Evolutionary conservation across 768 basidiomycete genomes (phyloP), one percentile per base, ranked within the genome.

Genomic region (Boletus reticulatus): DNA sequence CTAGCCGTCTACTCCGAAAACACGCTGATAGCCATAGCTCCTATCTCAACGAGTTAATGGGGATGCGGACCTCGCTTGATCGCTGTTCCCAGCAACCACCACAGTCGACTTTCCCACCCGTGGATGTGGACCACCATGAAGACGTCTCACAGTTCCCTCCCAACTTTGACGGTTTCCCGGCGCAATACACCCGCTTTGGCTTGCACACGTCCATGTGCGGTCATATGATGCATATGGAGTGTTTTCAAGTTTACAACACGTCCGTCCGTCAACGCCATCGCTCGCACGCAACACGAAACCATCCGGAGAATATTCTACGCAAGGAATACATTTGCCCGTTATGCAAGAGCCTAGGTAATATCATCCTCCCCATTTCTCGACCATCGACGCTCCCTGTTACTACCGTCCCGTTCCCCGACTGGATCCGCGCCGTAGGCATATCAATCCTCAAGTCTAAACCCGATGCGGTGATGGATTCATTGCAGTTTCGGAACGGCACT

Each of bases 271-370:
- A 89, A 58, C 88, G 95, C 13, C 94, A 96, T 67, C 82, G 89
- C 9, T 79, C 88, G 0, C 96, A 98, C 62, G 85, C 90, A 6
- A 93, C 93, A 7, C 78, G 97, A 38, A 93, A 94, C 60, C 96
- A 97, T 66, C 95, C 97, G 0, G 96, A 98, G 69, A 89, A 85
- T 63, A 92, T 94, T n/a, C 84, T 89, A 16, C 82, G 97, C 39
- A 89, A 89, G 62, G 97, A 99, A 65, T 98, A 88, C 73, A 90
- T 98, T 45, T 99, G 97, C 63, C 97, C 97, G 1, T 75, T 99
- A 5, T 99, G 97, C 78, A 98, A 98, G 74, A 94, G 92, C 62
- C 77, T 98, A 7, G 94, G 96, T 4, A 99, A 99, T 70, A 84
- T 94, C 31, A 87, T 99, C 41, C 79, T 99, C 1, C 97, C 97